Evolutionary conservation across 164 flowering plant species (phyloP).

Genomic region (Magnolia changhungtana): DNA sequence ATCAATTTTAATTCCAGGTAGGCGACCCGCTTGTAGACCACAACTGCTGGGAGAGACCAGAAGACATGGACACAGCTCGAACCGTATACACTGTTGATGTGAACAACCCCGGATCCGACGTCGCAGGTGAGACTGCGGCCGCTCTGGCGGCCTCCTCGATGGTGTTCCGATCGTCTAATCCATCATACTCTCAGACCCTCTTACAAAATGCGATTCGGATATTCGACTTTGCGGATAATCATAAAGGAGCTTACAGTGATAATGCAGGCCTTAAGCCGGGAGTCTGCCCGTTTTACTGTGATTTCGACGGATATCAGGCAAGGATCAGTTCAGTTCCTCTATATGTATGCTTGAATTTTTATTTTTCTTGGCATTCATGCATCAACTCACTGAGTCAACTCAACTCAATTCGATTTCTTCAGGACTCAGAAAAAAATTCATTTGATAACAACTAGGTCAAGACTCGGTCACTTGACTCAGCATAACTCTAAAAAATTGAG

Average conservation of each 20-base stretch:
- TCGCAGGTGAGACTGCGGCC: slow-evolving; percentile 94
- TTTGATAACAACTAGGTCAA: no score
- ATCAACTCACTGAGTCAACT: not conserved
- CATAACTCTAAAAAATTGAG: no score
- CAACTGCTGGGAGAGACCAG: slow-evolving; percentile 96
- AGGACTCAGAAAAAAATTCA: no score
- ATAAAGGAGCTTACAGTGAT: slow-evolving; percentile 93
- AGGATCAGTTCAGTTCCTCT: not conserved
- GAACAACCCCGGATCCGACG: slow-evolving; percentile 80
- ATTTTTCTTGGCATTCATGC: no score
- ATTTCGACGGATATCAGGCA: slow-evolving; percentile 89
- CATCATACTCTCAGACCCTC: slow-evolving; percentile 67
- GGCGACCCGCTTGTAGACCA: slow-evolving; percentile 85
- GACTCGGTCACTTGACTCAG: no score
- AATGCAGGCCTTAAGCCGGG: slow-evolving; percentile 62
- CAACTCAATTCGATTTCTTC: not conserved
- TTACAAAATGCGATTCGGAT: slow-evolving; percentile 48
- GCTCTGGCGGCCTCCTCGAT: slow-evolving; percentile 91
- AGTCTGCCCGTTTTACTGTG: slow-evolving; percentile 92
- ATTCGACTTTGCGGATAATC: slow-evolving; percentile 69
- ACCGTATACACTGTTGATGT: slow-evolving; percentile 78
- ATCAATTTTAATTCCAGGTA: slow-evolving; percentile 40
- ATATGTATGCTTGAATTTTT: not conserved
- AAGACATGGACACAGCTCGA: slow-evolving; percentile 92
- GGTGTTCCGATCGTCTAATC: slow-evolving; percentile 70